A percentile compares a stretch with the other conserved stretches of the same genome.
phyloP scores from a whole-genome alignment of 257 asterid genomes.

The Gentiana dahurica region DNA sequence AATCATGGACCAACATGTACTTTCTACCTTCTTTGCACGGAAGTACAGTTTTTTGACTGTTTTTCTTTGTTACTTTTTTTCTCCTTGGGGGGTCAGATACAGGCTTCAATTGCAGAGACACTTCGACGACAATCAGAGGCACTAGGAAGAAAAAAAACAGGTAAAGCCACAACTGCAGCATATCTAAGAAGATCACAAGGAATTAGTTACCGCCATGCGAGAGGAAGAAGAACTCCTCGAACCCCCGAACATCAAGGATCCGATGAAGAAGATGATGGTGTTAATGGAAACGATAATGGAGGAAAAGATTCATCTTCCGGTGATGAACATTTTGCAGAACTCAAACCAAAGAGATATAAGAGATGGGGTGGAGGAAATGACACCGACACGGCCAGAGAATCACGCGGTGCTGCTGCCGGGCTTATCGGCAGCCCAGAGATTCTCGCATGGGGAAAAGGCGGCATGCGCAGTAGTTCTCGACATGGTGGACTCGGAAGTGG shows the following conservation, averaged over 20 bases:
- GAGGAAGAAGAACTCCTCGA: slow-evolving; percentile 60
- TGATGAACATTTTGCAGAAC: slow-evolving; percentile 63
- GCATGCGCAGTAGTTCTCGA: slow-evolving; percentile 68
- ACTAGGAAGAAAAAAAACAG: slow-evolving; percentile 73
- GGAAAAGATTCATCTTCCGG: slow-evolving; percentile 89
- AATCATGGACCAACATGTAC: too few relatives aligned
- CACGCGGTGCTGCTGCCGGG: slow-evolving; percentile 44
- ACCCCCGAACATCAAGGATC: slow-evolving; percentile 54
- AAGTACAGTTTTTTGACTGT: slow-evolving; percentile 3
- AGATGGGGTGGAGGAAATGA: slow-evolving; percentile 69
- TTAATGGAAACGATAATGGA: slow-evolving; percentile 50
- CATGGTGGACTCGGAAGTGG: slow-evolving; percentile 54
- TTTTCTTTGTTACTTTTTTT: neutral
- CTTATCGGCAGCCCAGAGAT: slow-evolving; percentile 53
- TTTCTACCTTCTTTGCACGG: neutral
- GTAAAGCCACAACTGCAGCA: slow-evolving; percentile 46
- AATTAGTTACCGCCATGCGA: slow-evolving; percentile 36
- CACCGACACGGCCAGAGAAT: slow-evolving; percentile 52
- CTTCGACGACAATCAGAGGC: slow-evolving; percentile 89
- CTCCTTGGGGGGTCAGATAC: slow-evolving; percentile 37
- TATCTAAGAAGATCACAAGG: slow-evolving; percentile 55
- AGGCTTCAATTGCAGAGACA: slow-evolving; percentile 88
- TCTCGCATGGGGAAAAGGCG: slow-evolving; percentile 91
- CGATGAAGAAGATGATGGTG: slow-evolving; percentile 61
- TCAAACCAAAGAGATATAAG: slow-evolving; percentile 56